Conservation (phyloP, 768 basidiomycete species). For the Hygrophorus russula region DNA sequence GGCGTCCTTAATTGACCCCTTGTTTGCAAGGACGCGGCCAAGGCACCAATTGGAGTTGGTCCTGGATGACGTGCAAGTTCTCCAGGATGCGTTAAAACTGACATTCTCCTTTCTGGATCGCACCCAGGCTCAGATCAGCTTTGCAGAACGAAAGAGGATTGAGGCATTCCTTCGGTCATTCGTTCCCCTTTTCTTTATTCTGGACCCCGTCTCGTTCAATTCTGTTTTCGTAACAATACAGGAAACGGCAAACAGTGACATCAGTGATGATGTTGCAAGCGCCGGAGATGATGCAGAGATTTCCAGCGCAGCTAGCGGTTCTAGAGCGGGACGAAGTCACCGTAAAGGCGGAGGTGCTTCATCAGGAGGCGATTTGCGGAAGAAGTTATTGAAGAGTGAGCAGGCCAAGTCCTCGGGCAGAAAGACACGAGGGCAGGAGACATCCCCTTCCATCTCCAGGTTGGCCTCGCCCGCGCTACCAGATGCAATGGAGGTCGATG, state of each 20-base stretch:
- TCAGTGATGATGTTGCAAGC: constrained; percentile 37
- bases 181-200: constrained; percentile 67
- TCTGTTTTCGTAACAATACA: constrained; percentile 52
- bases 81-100: constrained; percentile 85
- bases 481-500: constrained; percentile 20
- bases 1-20: constrained; percentile 46
- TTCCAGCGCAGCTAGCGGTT: constrained; percentile 27
- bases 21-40: constrained; percentile 51
- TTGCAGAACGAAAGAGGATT: constrained; percentile 66
- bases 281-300: constrained; percentile 23
- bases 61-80: constrained; percentile 59
- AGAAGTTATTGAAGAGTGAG: constrained; percentile 73
- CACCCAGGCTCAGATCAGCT: constrained; percentile 61
- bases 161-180: constrained; percentile 74
- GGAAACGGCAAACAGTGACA: constrained; percentile 44
- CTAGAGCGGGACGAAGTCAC: constrained; percentile 9
- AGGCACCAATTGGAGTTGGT: constrained; percentile 74
- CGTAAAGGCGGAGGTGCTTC: constrained; percentile 15
- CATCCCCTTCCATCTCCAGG: constrained; percentile 43
- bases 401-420: constrained; percentile 61
- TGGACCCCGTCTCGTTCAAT: constrained; percentile 62
- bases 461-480: constrained; percentile 48
- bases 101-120: constrained; percentile 87
- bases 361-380: constrained; percentile 55
- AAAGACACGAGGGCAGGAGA: constrained; percentile 44